Conservation (phyloP, 495 filamentous ascomycete genomes). For the Bryoglossum gracile region DNA sequence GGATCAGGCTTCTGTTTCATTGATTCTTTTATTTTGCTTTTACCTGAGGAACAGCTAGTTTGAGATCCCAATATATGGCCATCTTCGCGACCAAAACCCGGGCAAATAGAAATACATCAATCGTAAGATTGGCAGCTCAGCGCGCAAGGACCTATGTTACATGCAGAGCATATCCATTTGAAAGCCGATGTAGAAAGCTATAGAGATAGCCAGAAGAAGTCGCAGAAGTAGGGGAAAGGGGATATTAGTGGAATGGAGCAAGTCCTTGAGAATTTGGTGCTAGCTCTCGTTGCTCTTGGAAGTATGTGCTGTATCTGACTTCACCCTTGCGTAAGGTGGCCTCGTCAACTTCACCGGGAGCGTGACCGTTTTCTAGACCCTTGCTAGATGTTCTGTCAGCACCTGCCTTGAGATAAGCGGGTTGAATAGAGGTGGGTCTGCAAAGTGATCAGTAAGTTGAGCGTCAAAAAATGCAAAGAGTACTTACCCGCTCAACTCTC, state of each 20-base stretch:
- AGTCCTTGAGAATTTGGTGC: constrained; percentile 17
- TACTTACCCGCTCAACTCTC: constrained; percentile 75
- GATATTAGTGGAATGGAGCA: constrained; percentile 17
- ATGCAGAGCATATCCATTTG: constrained; percentile 7
- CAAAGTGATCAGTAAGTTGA: constrained; percentile 19
- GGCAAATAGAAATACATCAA: too few relatives aligned
- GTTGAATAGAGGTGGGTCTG: constrained; percentile 44
- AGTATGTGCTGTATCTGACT: constrained; percentile 57
- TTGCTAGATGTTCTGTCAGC: constrained; percentile 25
- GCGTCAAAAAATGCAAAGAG: neutral
- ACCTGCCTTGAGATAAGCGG: constrained; percentile 22
- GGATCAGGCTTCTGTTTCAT: too few relatives aligned
- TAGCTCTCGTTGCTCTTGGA: constrained; percentile 50
- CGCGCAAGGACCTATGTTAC: constrained; percentile 10
- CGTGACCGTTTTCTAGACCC: constrained; percentile 51
- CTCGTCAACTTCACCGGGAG: constrained; percentile 54
- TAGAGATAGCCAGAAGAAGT: too few relatives aligned
- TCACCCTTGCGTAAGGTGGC: constrained; percentile 55
- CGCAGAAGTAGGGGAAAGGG: neutral
- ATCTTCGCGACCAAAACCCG: too few relatives aligned
- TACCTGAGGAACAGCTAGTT: too few relatives aligned
- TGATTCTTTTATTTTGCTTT: too few relatives aligned
- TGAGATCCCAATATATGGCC: too few relatives aligned
- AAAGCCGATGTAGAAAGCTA: too few relatives aligned
- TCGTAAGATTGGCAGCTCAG: too few relatives aligned